Base-by-base conservation (phyloP, 371 early-diverging fungal species). In the Aphelidium insulamus region DNA sequence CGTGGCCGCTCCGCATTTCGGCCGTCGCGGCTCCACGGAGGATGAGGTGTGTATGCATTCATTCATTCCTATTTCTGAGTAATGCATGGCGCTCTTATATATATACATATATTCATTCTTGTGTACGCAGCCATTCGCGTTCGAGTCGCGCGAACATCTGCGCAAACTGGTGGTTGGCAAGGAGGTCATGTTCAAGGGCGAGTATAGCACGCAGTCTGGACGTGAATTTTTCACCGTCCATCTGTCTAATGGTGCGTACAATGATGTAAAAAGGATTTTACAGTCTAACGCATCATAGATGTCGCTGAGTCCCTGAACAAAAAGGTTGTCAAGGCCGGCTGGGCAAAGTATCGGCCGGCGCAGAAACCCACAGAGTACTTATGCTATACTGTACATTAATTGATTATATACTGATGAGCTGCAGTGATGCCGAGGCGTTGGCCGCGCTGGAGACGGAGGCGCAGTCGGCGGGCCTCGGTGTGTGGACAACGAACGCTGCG, bases 151-250 rank as follows among this genome's bases (percentile, higher is more conserved):
- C 18, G 85, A 94, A 46, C 82, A 55, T 45, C 62, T 91, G 41
- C 78, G 94, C 37, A 69, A 69, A 36, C 53, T 79, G 9, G 41
- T 84, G 3, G 79, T 86, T 18, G 91, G 91, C 15, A 86, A 84
- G 46, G 77, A 82, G 36, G 82, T 91, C 26, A 49, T 57, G 35
- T 84, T 82, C 60, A 60, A 66, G 14, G 67, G 82, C 32, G 77
- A 82, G 33, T 80, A 84, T 51, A 71, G 66, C 11, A 58, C 59
- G 0, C 48, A 37, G 20, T 54, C 59, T 31, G 66, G 65, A 14
- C 71, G 81, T 33, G 81, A 82, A 40, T n/a, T n/a, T n/a, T n/a
- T n/a, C n/a, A n/a, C n/a, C n/a, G n/a, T n/a, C n/a, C n/a, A n/a
- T n/a, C 12, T 3, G 3, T 12, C 12, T 3, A 14, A 18, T 3